These are phyloP conservation scores for Coniochaeta hoffmannii DNA, from an alignment of 2,329 filamentous ascomycete species.

Conservation along the genomic window DNA sequence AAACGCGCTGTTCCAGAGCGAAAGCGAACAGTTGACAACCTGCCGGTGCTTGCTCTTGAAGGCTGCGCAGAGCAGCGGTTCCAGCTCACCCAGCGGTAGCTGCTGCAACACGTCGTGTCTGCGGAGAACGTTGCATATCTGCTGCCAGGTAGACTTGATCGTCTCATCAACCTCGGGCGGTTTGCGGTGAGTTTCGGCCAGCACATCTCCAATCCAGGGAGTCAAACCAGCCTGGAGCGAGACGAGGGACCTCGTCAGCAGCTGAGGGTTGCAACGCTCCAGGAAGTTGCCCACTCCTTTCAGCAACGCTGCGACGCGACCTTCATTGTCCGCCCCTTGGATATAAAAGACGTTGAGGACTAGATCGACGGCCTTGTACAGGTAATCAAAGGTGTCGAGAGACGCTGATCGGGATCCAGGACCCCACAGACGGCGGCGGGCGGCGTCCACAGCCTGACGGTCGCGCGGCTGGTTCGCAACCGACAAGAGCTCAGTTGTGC, in stretches of 20 bases:
- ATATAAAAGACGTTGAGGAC: constrained; percentile 45
- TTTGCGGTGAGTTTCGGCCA: constrained; percentile 30
- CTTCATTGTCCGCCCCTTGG: constrained; percentile 12
- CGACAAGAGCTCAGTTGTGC: constrained; percentile 34
- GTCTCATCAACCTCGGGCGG: constrained; percentile 31
- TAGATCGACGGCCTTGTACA: constrained; percentile 54
- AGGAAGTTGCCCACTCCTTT: constrained; percentile 44
- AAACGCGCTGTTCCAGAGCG: constrained; percentile 65
- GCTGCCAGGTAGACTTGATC: constrained; percentile 43
- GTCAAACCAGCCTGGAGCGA: constrained; percentile 55
- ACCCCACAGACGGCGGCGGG: constrained; percentile 60
- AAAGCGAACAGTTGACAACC: constrained; percentile 42
- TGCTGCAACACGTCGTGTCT: constrained; percentile 27
- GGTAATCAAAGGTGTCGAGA: constrained; percentile 56
- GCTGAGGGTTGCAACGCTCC: constrained; percentile 35
- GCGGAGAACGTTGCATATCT: constrained; percentile 32
- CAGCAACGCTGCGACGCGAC: constrained; percentile 39
- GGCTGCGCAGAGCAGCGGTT: constrained; percentile 45
- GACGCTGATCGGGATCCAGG: constrained; percentile 26
- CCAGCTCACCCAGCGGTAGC: constrained; percentile 43
- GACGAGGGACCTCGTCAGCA: constrained; percentile 48
- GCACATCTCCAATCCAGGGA: constrained; percentile 56
- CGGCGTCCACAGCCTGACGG: constrained; percentile 56
- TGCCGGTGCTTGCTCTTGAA: constrained; percentile 50
- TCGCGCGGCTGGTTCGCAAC: constrained; percentile 49